Percentiles rank a stretch among this genome's conserved stretches.
Evolutionary conservation across 129 eudicot genomes (phyloP).

Genomic region (Flaveria robusta): DNA sequence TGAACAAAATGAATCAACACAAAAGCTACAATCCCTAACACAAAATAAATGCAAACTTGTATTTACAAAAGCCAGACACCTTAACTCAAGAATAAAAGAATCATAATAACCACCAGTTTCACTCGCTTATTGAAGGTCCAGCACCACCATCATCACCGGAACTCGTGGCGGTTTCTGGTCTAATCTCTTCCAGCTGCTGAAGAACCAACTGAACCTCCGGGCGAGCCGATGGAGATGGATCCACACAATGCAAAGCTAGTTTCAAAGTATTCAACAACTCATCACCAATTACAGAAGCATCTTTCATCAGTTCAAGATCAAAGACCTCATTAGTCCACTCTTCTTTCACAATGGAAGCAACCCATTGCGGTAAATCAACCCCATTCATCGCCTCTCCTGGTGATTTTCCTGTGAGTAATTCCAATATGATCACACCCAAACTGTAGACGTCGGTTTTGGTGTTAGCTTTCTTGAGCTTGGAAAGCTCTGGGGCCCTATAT

Average conservation of each 20-base stretch:
- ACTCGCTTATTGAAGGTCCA: constrained; percentile 57
- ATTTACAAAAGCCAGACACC: constrained; percentile 34
- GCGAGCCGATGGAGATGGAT: constrained; percentile 75
- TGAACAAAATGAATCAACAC: constrained; percentile 41
- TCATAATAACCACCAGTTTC: constrained; percentile 29
- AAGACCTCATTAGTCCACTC: constrained; percentile 97
- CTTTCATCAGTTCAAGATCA: constrained; percentile 80
- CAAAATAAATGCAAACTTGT: constrained; percentile 27
- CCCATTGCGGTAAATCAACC: constrained; percentile 90
- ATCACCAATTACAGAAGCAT: constrained; percentile 81
- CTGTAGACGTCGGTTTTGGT: constrained; percentile 83
- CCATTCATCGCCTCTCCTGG: constrained; percentile 83
- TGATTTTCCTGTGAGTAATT: constrained; percentile 82
- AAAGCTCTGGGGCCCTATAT: constrained; percentile 45
- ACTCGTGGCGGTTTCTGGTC: constrained; percentile 56
- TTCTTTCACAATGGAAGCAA: constrained; percentile 87
- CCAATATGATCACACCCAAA: constrained; percentile 78
- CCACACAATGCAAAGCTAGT: constrained; percentile 91
- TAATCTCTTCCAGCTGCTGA: constrained; percentile 84
- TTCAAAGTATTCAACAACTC: constrained; percentile 84
- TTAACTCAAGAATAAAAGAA: constrained; percentile 75
- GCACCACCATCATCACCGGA: constrained; percentile 54
- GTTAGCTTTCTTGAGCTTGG: constrained; percentile 47
- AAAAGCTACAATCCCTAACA: neutral
- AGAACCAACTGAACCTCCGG: constrained; percentile 76